A percentile compares a stretch with the other conserved stretches of the same genome.
These are phyloP conservation scores for Trametes cubensis DNA, from an alignment of 768 basidiomycete genomes.

Conservation along the genomic window DNA sequence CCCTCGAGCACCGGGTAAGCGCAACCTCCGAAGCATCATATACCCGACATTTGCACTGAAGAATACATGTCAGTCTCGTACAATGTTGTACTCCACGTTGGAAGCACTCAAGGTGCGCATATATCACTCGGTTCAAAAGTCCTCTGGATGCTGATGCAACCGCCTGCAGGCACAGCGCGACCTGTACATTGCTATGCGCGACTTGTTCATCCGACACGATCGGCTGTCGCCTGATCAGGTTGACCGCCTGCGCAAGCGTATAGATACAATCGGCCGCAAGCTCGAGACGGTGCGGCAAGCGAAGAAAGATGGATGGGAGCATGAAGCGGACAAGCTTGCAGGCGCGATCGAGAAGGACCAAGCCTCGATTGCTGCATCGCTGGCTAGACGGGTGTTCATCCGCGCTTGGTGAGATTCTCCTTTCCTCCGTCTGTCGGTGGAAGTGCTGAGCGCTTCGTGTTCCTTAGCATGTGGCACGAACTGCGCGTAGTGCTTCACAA, in stretches of 20 bases:
- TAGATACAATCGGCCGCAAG: slow-evolving; percentile 75
- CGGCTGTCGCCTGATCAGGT: slow-evolving; percentile 88
- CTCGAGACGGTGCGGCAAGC: slow-evolving; percentile 71
- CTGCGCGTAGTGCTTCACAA: slow-evolving; percentile 92
- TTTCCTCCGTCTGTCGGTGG: background rate
- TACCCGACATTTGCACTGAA: background rate
- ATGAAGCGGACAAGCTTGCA: slow-evolving; percentile 78
- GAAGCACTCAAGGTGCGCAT: slow-evolving; percentile 72
- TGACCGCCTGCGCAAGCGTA: slow-evolving; percentile 83
- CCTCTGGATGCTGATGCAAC: no score
- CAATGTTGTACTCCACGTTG: slow-evolving; percentile 65
- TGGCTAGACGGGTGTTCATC: slow-evolving; percentile 84
- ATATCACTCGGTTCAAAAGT: no score
- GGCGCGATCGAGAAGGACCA: slow-evolving; percentile 84
- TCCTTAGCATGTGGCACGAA: slow-evolving; percentile 88
- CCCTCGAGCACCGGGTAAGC: slow-evolving; percentile 72
- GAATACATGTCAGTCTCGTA: slow-evolving; percentile 51
- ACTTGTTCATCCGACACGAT: slow-evolving; percentile 85
- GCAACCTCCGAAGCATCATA: background rate
- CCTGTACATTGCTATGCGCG: slow-evolving; percentile 83
- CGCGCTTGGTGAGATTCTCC: slow-evolving; percentile 68
- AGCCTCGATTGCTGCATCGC: slow-evolving; percentile 69
- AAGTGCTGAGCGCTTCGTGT: background rate
- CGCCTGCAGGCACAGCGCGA: slow-evolving; percentile 68
- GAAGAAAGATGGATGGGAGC: slow-evolving; percentile 83